A percentile compares a stretch with the other conserved stretches of the same genome.
Evolutionary conservation across 768 basidiomycete genomes (phyloP).

Genomic region (Crucibulum laeve): DNA sequence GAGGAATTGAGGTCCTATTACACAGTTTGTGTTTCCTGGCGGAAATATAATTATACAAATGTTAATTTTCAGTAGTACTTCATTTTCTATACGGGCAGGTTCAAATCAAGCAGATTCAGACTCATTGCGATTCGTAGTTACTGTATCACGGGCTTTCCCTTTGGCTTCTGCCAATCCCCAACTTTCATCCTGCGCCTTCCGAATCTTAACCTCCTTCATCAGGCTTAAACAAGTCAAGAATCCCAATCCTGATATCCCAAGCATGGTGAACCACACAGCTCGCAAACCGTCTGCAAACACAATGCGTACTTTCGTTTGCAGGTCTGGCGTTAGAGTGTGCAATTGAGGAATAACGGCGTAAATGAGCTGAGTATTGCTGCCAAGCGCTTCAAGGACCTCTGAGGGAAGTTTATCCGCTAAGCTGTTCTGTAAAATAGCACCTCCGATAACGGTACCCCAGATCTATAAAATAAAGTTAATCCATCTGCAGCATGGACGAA

Average conservation of each 20-base stretch:
- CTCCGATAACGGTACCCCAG: conserved; percentile 50
- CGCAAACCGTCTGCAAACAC: neutral
- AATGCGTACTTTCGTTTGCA: neutral
- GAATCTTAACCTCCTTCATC: neutral
- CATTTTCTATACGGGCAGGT: too few relatives aligned
- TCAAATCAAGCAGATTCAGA: too few relatives aligned
- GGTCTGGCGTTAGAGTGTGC: neutral
- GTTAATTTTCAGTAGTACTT: too few relatives aligned
- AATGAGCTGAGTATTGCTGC: neutral
- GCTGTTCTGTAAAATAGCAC: conserved; percentile 47
- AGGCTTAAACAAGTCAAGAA: neutral
- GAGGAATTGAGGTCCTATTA: too few relatives aligned
- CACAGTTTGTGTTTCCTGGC: too few relatives aligned
- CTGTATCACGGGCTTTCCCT: too few relatives aligned
- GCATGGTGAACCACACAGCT: neutral
- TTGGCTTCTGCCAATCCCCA: too few relatives aligned
- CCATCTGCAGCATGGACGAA: neutral
- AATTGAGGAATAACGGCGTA: neutral
- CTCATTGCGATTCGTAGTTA: too few relatives aligned
- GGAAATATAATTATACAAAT: too few relatives aligned
- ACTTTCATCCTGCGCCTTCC: neutral
- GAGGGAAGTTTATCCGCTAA: conserved; percentile 36
- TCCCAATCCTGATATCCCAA: neutral
- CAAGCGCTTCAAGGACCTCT: conserved; percentile 1
- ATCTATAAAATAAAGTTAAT: neutral